Evolutionary conservation across 805 yeast genomes (phyloP).

Genomic region (Cyberlindnera xishuangbannaensis): DNA sequence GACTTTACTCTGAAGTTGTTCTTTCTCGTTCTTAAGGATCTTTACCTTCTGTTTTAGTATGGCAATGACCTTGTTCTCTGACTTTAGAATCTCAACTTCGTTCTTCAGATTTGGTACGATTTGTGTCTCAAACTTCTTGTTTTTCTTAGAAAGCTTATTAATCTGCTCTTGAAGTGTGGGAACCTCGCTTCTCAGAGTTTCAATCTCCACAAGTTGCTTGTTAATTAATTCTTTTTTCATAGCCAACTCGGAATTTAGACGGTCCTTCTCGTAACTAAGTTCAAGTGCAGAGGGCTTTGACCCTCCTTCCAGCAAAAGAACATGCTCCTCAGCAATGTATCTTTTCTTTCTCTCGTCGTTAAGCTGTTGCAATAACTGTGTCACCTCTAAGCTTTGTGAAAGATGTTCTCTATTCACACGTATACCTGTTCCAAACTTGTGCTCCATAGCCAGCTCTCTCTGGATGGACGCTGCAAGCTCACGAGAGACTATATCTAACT

Average conservation of each 20-base stretch:
- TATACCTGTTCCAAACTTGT: constrained; percentile 29
- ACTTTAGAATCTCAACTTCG: constrained; percentile 30
- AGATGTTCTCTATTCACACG: constrained; percentile 21
- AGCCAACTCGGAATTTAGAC: constrained; percentile 40
- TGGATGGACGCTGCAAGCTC: constrained; percentile 70
- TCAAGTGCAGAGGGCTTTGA: constrained; percentile 48
- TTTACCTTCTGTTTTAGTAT: constrained; percentile 25
- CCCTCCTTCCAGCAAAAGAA: constrained; percentile 49
- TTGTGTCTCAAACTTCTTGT: constrained; percentile 35
- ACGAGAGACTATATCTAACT: constrained; percentile 60
- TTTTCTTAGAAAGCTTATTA: constrained; percentile 34
- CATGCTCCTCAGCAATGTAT: constrained; percentile 67
- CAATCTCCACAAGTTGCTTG: constrained; percentile 42
- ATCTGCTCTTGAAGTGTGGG: constrained; percentile 34
- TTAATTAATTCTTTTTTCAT: constrained; percentile 43
- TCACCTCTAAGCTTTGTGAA: constrained; percentile 35
- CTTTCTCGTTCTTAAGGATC: constrained; percentile 27
- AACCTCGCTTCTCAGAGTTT: constrained; percentile 32
- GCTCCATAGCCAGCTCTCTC: constrained; percentile 60
- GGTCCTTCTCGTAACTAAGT: constrained; percentile 50
- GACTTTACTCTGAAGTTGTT: constrained; percentile 20
- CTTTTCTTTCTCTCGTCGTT: constrained; percentile 61
- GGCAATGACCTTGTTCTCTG: constrained; percentile 20
- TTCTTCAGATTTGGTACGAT: constrained; percentile 43
- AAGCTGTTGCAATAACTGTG: constrained; percentile 49